phyloP scores from a whole-genome alignment of 1,139 yeast genomes.

The Suhomyces terraborum region DNA sequence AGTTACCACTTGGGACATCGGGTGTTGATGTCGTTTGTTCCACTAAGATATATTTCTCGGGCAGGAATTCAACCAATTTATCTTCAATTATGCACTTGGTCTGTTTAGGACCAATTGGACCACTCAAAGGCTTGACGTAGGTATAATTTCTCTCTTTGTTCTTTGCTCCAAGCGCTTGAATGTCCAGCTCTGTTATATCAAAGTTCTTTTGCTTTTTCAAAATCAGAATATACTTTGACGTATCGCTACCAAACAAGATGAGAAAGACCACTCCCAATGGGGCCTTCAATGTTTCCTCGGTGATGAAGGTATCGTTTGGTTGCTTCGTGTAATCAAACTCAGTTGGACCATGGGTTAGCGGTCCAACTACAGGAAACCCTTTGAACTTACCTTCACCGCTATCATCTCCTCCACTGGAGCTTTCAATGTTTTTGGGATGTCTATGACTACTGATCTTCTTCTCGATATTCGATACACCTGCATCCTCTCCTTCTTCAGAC shows the following conservation, averaged over 20 bases:
- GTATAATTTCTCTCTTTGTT: constrained; percentile 57
- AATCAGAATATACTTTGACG: constrained; percentile 55
- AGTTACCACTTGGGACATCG: constrained; percentile 91
- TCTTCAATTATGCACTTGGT: constrained; percentile 83
- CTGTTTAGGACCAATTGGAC: constrained; percentile 92
- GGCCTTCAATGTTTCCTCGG: constrained; percentile 63
- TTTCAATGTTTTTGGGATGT: constrained; percentile 4
- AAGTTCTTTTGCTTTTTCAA: constrained; percentile 70
- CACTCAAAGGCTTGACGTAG: constrained; percentile 78
- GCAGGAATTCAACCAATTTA: constrained; percentile 61
- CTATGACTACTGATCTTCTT: constrained; percentile 11
- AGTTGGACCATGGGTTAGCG: constrained; percentile 41
- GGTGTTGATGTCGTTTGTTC: constrained; percentile 78
- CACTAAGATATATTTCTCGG: constrained; percentile 57
- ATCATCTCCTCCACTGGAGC: constrained; percentile 3
- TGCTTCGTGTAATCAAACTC: constrained; percentile 49
- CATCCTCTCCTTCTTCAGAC: constrained; percentile 10
- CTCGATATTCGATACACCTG: constrained; percentile 11
- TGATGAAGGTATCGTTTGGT: constrained; percentile 61
- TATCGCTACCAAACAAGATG: constrained; percentile 74
- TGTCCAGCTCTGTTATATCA: constrained; percentile 55
- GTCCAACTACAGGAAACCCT: constrained; percentile 44
- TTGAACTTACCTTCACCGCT: constrained; percentile 25
- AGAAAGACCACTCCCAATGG: constrained; percentile 80
- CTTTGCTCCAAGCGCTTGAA: constrained; percentile 40